phyloP scores from a whole-genome alignment of 176 grass and related monocot genomes.

The Zea luxurians region DNA sequence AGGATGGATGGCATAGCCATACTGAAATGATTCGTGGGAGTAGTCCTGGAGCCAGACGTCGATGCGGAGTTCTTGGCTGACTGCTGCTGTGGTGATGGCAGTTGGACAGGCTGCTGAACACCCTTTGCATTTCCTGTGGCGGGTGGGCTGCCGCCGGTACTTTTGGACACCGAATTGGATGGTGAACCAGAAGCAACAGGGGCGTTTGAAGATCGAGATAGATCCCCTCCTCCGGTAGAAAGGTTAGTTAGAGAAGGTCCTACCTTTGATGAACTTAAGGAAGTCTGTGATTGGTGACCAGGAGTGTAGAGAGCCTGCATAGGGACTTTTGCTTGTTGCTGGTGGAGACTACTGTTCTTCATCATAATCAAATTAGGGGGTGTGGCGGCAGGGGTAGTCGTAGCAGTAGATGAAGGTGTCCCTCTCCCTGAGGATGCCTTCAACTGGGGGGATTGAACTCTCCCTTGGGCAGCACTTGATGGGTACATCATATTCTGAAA shows the following conservation, averaged over 20 bases:
- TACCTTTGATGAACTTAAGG: constrained; percentile 68
- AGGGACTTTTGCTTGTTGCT: constrained; percentile 60
- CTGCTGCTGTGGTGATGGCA: constrained; percentile 62
- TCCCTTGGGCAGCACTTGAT: constrained; percentile 51
- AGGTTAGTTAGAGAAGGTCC: constrained; percentile 48
- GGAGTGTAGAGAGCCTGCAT: constrained; percentile 53
- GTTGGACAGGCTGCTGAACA: constrained; percentile 30
- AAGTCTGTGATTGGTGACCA: constrained; percentile 69
- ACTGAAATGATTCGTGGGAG: constrained; percentile 47
- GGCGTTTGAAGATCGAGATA: constrained; percentile 71
- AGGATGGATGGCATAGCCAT: constrained; percentile 70
- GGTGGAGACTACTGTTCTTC: constrained; percentile 63
- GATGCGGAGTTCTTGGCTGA: constrained; percentile 63
- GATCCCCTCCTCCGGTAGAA: constrained; percentile 56
- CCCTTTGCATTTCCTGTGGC: constrained; percentile 61
- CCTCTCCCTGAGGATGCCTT: constrained; percentile 63
- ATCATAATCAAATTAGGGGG: constrained; percentile 45
- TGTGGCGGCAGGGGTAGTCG: constrained; percentile 34
- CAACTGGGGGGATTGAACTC: constrained; percentile 69
- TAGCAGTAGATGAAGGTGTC: constrained; percentile 38
- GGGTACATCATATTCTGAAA: constrained; percentile 59
- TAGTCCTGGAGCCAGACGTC: constrained; percentile 53
- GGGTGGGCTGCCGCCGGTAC: constrained; percentile 64
- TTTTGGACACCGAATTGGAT: constrained; percentile 82
- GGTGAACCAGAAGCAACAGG: constrained; percentile 61